Percentiles rank a stretch among this genome's conserved stretches.
These are phyloP conservation scores for Hyphopichia pseudoburtonii DNA, from an alignment of 1,139 yeast species.

Conservation along the genomic window DNA sequence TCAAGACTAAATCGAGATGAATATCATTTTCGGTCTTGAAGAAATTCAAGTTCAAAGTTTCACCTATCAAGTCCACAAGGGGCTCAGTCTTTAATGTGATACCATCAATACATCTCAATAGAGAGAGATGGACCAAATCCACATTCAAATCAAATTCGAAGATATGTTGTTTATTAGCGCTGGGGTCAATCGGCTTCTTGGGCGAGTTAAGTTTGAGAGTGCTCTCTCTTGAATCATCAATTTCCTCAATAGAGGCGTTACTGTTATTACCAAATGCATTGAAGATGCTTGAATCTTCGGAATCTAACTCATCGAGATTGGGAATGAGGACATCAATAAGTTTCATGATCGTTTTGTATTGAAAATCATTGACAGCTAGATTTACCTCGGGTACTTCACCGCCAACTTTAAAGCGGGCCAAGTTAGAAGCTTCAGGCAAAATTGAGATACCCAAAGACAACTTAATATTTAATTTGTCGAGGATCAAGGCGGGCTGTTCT, in stretches of 20 bases:
- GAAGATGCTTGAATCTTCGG: conserved; percentile 34
- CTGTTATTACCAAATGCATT: conserved; percentile 32
- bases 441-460: conserved; percentile 79
- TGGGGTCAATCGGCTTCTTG: conserved; percentile 11
- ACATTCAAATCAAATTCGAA: conserved; percentile 75
- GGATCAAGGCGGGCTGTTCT: conserved; percentile 52
- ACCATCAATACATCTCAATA: conserved; percentile 67
- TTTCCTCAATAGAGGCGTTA: conserved; percentile 21
- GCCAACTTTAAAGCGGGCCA: conserved; percentile 71
- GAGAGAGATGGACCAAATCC: conserved; percentile 58
- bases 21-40: conserved; percentile 60
- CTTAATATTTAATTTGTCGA: conserved; percentile 75
- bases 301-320: conserved; percentile 37
- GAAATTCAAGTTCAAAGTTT: conserved; percentile 59
- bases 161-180: conserved; percentile 48
- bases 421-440: conserved; percentile 71
- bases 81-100: conserved; percentile 62
- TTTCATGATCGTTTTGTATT: conserved; percentile 84
- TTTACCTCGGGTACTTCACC: conserved; percentile 78
- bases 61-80: conserved; percentile 72
- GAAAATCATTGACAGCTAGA: conserved; percentile 80
- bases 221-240: conserved; percentile 18
- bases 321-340: conserved; percentile 74
- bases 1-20: conserved; percentile 64
- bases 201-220: neutral